A percentile compares a stretch with the other conserved stretches of the same genome.
Evolutionary conservation across 2,329 filamentous ascomycete genomes (phyloP).

Genomic region (Tolypocladium album): DNA sequence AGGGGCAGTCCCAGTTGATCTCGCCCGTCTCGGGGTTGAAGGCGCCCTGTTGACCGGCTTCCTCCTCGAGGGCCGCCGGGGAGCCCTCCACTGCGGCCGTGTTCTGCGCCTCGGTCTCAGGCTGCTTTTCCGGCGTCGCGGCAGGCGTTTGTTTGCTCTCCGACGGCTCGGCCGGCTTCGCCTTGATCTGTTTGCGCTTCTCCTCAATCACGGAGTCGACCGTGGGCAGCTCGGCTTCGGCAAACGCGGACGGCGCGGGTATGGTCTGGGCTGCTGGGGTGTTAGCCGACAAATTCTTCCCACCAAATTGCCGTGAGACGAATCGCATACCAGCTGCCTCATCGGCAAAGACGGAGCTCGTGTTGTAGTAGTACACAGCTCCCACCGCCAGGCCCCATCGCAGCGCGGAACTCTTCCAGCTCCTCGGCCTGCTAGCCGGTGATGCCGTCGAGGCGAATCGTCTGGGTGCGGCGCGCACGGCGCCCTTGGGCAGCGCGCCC

Average conservation of each 20-base stretch:
- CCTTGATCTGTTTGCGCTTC: slow-evolving; percentile 39
- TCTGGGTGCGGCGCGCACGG: slow-evolving; percentile 28
- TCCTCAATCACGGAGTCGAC: slow-evolving; percentile 57
- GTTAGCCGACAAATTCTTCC: neutral
- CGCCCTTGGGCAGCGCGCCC: slow-evolving; percentile 28
- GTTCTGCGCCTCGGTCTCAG: slow-evolving; percentile 15
- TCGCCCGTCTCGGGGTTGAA: slow-evolving; percentile 98
- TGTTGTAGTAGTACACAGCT: slow-evolving; percentile 90
- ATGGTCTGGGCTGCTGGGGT: slow-evolving; percentile 15
- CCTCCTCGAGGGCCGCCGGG: slow-evolving; percentile 56
- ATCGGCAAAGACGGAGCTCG: slow-evolving; percentile 76
- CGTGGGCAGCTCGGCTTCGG: slow-evolving; percentile 48
- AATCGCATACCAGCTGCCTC: slow-evolving; percentile 57
- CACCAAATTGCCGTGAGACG: neutral
- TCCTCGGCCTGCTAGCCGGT: slow-evolving; percentile 56
- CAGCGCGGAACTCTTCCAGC: slow-evolving; percentile 67
- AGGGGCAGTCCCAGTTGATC: slow-evolving; percentile 99
- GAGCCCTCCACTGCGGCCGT: slow-evolving; percentile 21
- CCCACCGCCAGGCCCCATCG: slow-evolving; percentile 69
- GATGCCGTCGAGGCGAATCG: slow-evolving; percentile 41
- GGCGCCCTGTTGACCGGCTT: slow-evolving; percentile 77
- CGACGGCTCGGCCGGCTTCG: slow-evolving; percentile 17
- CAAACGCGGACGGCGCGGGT: slow-evolving; percentile 38
- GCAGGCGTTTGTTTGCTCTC: slow-evolving; percentile 7
- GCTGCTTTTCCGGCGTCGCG: slow-evolving; percentile 10